These are phyloP conservation scores for Suillus hirtellus DNA, from an alignment of 768 basidiomycete genomes.

Conservation along the genomic window DNA sequence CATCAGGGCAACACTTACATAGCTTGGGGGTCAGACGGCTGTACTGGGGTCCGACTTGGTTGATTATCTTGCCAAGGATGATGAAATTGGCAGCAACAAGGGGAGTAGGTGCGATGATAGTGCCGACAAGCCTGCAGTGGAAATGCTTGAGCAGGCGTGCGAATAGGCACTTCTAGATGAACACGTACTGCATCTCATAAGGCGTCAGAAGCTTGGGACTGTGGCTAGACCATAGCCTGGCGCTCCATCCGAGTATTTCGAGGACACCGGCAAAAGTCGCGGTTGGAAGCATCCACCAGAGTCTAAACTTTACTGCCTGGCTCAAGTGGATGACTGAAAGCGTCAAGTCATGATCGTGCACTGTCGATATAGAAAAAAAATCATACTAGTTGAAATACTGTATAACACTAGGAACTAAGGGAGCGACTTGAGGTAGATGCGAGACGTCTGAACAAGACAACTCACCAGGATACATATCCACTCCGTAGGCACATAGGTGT, in stretches of 20 bases:
- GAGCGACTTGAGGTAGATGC: background rate
- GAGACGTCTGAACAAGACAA: background rate
- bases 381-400: conserved; percentile 40
- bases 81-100: conserved; percentile 58
- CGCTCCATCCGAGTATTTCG: conserved; percentile 59
- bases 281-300: conserved; percentile 57
- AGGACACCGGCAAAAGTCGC: conserved; percentile 45
- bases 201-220: conserved; percentile 24
- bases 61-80: conserved; percentile 49
- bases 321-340: conserved; percentile 44
- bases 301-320: conserved; percentile 44
- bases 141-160: background rate
- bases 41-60: conserved; percentile 44
- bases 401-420: conserved; percentile 42
- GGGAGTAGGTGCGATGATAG: conserved; percentile 57
- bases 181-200: conserved; percentile 46
- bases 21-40: conserved; percentile 43
- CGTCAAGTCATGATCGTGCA: background rate
- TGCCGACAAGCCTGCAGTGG: conserved; percentile 32
- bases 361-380: background rate
- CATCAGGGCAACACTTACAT: conserved; percentile 21
- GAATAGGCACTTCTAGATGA: background rate
- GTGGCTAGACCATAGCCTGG: conserved; percentile 50
- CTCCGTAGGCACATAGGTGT: conserved; percentile 43
- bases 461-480: conserved; percentile 33